These are phyloP conservation scores for Fomitopsis schrenkii DNA, from an alignment of 1,284 basidiomycete genomes.

Conservation along the genomic window DNA sequence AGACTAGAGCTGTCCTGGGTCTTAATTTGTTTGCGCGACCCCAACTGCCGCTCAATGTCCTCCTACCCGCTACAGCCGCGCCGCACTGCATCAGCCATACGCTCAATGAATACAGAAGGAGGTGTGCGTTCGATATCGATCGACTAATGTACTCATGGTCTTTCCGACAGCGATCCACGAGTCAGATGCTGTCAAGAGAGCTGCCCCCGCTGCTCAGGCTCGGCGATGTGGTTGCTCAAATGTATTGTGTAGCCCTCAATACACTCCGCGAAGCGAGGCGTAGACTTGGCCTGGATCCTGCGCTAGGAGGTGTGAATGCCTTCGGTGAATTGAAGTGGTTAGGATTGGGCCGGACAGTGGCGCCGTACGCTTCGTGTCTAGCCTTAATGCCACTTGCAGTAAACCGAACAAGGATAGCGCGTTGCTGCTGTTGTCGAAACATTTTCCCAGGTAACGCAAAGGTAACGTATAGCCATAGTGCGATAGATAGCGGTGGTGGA, in stretches of 20 bases:
- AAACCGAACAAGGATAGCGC: background rate
- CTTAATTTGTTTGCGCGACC: background rate
- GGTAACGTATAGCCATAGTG: background rate
- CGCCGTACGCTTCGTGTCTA: background rate
- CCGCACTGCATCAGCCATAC: background rate
- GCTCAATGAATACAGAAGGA: too few species aligned
- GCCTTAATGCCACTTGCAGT: background rate
- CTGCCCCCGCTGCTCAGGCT: background rate
- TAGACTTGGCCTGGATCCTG: background rate
- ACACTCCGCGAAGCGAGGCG: slow-evolving; percentile 7
- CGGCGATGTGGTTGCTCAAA: background rate
- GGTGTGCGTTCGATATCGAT: too few species aligned
- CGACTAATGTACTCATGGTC: background rate
- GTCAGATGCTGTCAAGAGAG: background rate
- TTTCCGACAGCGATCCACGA: background rate
- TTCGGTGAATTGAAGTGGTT: background rate
- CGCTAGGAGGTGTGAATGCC: background rate
- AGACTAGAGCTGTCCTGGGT: too few species aligned
- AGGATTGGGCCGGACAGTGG: background rate
- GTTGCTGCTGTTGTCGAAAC: background rate
- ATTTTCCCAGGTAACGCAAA: background rate
- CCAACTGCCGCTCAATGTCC: too few species aligned
- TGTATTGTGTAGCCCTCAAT: background rate
- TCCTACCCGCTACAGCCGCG: too few species aligned
- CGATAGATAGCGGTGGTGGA: slow-evolving; percentile 1